Evolutionary conservation across 257 asterid genomes (phyloP), one percentile per base, ranked within the genome.

Genomic region (Ocimum tenuiflorum): DNA sequence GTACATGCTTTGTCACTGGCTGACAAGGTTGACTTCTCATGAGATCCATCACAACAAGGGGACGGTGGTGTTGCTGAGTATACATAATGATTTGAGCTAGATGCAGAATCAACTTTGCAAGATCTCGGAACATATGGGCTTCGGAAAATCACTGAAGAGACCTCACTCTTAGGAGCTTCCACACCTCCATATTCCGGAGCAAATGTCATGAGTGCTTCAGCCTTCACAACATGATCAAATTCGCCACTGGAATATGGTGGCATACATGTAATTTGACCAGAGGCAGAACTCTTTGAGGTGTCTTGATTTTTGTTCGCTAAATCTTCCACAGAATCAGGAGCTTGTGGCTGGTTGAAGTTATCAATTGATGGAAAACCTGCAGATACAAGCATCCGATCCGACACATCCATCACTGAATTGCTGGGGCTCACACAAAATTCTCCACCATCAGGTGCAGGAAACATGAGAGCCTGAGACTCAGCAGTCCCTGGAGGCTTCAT

Each of bases 131-230:
- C 56, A 69, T 94, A 94, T 1, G 99, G 99, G 73, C 90, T 94
- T 74, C 78, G 84, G 71, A 94, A 86, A 54, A 90, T 82, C n/a
- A 77, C 82, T 0, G 92, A 80, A 53, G 95, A 73, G 33, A 71
- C 67, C 79, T 86, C 96, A 75, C 75, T 77, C 72, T 77, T 73
- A 63, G 89, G 75, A 80, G 96, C 78, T 80, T 94, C 89, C 69
- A 94, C 95, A 56, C 95, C 96, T 61, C 97, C 95, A 71, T 86
- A 94, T 76, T 94, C 96, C 11, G 95, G 92, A 67, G 99, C 97
- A 78, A 94, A 94, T 70, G 99, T 86, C 91, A 94, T 83, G 71
- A 88, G 71, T 15, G 97, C 99, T 79, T 94, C 99, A 57, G 91
- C 96, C 83, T 94, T 88, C 52, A 90, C 75, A 70, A 94, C 82